Evolutionary conservation across 345 rosid genomes (phyloP).

Genomic region (Salix brachista): DNA sequence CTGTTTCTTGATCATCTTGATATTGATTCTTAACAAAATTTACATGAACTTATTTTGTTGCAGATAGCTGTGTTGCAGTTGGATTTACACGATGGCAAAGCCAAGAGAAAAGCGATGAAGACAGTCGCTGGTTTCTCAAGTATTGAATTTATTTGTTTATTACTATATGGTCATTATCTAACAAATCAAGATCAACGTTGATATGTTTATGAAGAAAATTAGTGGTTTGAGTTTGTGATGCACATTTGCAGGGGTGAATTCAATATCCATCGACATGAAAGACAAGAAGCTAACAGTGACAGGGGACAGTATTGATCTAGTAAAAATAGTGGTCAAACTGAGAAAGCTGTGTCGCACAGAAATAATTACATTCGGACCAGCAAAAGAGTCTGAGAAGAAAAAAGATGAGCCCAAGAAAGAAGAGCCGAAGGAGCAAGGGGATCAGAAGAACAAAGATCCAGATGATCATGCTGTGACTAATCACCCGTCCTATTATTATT

Average conservation of each 20-base stretch:
- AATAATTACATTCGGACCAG: slow-evolving; percentile 11
- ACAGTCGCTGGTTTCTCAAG: slow-evolving; percentile 29
- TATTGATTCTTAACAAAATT: no score
- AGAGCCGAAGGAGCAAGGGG: no score
- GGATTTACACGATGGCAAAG: slow-evolving; percentile 21
- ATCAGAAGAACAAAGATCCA: no score
- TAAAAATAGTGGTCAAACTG: no score
- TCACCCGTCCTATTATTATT: no score
- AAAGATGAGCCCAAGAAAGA: no score
- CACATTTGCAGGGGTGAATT: slow-evolving; percentile 39
- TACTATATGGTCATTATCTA: neutral
- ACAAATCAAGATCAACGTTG: no score
- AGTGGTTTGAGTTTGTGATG: neutral
- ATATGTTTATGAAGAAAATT: no score
- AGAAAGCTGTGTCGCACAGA: neutral
- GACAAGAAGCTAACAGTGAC: slow-evolving; percentile 55
- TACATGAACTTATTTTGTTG: neutral
- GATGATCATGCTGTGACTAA: no score
- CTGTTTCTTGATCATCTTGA: no score
- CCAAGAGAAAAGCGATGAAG: slow-evolving; percentile 26
- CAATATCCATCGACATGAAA: slow-evolving; percentile 50
- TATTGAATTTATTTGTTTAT: neutral
- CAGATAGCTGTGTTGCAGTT: slow-evolving; percentile 22
- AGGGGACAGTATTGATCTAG: slow-evolving; percentile 43
- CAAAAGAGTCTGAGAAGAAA: no score